These are phyloP conservation scores for Wolfiporia cocos DNA, from an alignment of 1,284 basidiomycete species.

Conservation along the genomic window DNA sequence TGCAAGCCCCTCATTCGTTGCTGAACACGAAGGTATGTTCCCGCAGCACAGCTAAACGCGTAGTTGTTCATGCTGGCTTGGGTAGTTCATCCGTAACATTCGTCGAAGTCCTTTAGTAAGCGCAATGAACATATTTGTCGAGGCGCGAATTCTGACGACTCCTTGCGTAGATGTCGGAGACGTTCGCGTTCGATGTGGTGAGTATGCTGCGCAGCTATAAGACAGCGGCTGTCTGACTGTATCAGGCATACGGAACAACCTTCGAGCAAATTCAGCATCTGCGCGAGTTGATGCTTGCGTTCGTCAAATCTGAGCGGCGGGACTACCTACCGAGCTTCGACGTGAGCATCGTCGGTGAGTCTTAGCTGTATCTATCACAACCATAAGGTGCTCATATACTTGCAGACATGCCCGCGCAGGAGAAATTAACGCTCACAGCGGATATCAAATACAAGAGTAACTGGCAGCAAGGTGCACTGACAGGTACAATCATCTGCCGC, in stretches of 20 bases:
- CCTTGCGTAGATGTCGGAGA: conserved; percentile 58
- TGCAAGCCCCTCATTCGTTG: conserved; percentile 66
- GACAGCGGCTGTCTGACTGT: not conserved
- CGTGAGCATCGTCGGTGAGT: conserved; percentile 53
- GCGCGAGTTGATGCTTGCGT: conserved; percentile 77
- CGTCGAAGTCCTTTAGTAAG: conserved; percentile 61
- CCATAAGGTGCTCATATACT: conserved; percentile 1
- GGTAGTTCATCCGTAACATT: conserved; percentile 65
- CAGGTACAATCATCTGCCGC: conserved; percentile 36
- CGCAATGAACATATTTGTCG: conserved; percentile 4
- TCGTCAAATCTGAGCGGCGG: conserved; percentile 63
- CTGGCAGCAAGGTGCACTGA: conserved; percentile 78
- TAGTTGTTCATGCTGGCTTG: not conserved
- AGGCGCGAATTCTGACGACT: conserved; percentile 1
- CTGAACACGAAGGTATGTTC: conserved; percentile 59
- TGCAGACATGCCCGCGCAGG: conserved; percentile 78
- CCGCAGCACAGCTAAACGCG: not conserved
- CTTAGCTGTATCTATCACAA: not conserved
- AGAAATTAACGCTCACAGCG: conserved; percentile 72
- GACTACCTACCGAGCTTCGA: conserved; percentile 77
- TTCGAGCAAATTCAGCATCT: conserved; percentile 83
- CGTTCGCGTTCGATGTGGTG: conserved; percentile 74
- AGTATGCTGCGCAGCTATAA: conserved; percentile 3
- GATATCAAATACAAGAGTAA: conserved; percentile 93
- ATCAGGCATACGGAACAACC: conserved; percentile 57